Evolutionary conservation across 2,329 filamentous ascomycete species (phyloP).

Genomic region (Paecilomyces fulvus): DNA sequence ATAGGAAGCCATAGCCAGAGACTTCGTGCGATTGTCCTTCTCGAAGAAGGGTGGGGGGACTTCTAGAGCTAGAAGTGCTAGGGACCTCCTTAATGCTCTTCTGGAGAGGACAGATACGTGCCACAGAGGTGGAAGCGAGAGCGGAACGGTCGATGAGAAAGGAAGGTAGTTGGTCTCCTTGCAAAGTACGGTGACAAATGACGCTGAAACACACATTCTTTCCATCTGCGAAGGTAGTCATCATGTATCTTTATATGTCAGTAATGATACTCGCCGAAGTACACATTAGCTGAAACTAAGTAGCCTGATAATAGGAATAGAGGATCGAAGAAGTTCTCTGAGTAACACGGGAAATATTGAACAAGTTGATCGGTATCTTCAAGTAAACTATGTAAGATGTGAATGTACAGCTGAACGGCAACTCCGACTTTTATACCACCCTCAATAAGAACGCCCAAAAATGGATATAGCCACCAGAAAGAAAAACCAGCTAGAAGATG

Average conservation of each 20-base stretch:
- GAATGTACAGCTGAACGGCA: constrained; percentile 13
- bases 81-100: not conserved
- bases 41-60: not conserved
- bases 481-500: not conserved
- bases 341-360: not conserved
- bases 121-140: not conserved
- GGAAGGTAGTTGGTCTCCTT: not conserved
- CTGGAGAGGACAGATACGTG: not conserved
- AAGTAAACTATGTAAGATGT: constrained; percentile 2
- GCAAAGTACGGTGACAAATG: not conserved
- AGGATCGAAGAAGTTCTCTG: not conserved
- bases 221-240: not conserved
- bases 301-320: not conserved
- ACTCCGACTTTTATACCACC: constrained; percentile 10
- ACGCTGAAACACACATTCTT: too few relatives aligned
- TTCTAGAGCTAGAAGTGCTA: not conserved
- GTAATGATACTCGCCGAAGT: not conserved
- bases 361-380: not conserved
- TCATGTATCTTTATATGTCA: not conserved
- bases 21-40: constrained; percentile 46
- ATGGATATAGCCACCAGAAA: constrained; percentile 5
- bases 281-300: not conserved
- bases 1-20: constrained; percentile 48
- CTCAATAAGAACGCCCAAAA: constrained; percentile 11
- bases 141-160: not conserved